Evolutionary conservation across 2,329 filamentous ascomycete species (phyloP).

Genomic region (Shiraia sp.): DNA sequence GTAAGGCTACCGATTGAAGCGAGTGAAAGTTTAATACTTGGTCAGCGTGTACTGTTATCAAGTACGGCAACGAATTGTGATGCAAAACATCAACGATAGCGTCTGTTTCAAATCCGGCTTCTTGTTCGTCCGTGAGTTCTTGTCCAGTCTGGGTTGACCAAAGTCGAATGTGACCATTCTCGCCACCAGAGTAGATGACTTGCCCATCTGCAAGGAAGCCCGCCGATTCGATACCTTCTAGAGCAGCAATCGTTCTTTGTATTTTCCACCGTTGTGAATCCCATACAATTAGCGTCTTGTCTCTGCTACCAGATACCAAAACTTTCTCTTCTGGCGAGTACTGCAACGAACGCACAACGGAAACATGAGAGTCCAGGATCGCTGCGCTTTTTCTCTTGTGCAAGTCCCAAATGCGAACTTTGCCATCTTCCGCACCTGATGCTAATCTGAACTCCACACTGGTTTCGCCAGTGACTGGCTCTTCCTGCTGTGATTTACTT

Average conservation of each 20-base stretch:
- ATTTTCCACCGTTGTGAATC: constrained; percentile 83
- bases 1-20: constrained; percentile 48
- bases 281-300: constrained; percentile 95
- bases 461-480: constrained; percentile 48
- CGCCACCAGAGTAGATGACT: constrained; percentile 81
- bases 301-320: constrained; percentile 82
- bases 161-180: constrained; percentile 78
- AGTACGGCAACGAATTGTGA: constrained; percentile 65
- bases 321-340: constrained; percentile 76
- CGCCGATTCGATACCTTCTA: constrained; percentile 82
- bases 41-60: constrained; percentile 84
- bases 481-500: constrained; percentile 52
- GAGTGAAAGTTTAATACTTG: constrained; percentile 83
- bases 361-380: constrained; percentile 87
- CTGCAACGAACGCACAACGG: constrained; percentile 85
- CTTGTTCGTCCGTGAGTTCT: constrained; percentile 78
- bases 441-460: constrained; percentile 75
- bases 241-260: constrained; percentile 76
- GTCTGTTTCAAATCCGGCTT: constrained; percentile 61
- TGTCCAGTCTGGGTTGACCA: constrained; percentile 79
- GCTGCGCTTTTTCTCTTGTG: constrained; percentile 78
- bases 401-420: constrained; percentile 88
- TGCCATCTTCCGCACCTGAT: constrained; percentile 92
- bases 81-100: constrained; percentile 74
- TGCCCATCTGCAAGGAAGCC: constrained; percentile 75